phyloP scores from a whole-genome alignment of 2,329 filamentous ascomycete species.

The Xylaria digitata region DNA sequence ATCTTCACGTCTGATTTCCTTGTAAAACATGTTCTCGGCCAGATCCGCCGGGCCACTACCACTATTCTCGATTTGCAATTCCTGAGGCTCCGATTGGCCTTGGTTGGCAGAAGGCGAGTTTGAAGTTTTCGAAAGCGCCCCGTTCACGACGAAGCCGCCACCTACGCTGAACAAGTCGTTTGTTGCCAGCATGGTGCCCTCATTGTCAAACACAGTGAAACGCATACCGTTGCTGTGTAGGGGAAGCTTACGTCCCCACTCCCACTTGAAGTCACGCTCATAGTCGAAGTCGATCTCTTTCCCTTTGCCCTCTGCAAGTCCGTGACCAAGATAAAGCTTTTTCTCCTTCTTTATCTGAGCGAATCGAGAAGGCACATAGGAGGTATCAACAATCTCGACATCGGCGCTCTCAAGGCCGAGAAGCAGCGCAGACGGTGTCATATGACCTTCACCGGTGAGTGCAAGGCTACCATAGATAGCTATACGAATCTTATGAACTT shows the following conservation, averaged over 20 bases:
- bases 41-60: conserved; percentile 58
- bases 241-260: conserved; percentile 63
- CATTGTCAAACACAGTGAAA: conserved; percentile 60
- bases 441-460: conserved; percentile 63
- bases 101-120: conserved; percentile 40
- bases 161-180: conserved; percentile 65
- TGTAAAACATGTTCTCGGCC: conserved; percentile 64
- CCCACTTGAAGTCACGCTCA: conserved; percentile 61
- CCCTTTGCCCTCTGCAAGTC: conserved; percentile 54
- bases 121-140: conserved; percentile 58
- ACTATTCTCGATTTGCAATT: conserved; percentile 42
- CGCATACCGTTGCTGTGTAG: conserved; percentile 65
- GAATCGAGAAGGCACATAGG: conserved; percentile 60
- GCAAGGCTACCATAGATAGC: conserved; percentile 63
- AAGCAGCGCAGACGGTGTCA: conserved; percentile 62
- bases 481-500: conserved; percentile 60
- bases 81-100: conserved; percentile 36
- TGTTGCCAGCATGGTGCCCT: conserved; percentile 59
- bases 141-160: conserved; percentile 65
- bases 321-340: conserved; percentile 58
- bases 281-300: conserved; percentile 63
- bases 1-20: conserved; percentile 60
- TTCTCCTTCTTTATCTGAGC: conserved; percentile 59
- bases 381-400: conserved; percentile 62
- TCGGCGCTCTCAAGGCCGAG: conserved; percentile 62